Percentiles rank a stretch among this genome's conserved stretches.
Evolutionary conservation across 139 green algal genomes (phyloP).

Genomic region (Penium margaritaceum): DNA sequence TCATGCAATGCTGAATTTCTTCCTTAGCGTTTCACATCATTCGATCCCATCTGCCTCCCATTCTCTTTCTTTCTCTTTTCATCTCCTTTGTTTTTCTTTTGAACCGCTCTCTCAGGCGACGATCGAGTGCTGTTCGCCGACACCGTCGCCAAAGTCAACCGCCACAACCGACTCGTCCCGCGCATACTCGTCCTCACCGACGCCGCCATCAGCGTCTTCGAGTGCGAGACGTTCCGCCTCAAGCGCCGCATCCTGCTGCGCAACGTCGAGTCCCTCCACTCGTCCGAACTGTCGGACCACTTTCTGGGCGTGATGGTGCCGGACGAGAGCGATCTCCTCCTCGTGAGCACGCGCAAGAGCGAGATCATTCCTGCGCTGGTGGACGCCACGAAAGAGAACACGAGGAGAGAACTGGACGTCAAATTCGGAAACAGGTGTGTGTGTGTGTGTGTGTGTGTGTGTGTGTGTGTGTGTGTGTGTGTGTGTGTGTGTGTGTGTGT

Average conservation of each 20-base stretch:
- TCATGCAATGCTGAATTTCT: no score
- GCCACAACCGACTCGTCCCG: constrained; percentile 9
- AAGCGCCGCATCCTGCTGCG: constrained; percentile 26
- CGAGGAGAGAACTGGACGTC: neutral
- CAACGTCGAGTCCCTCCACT: constrained; percentile 6
- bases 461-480: no score
- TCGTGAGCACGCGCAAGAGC: constrained; percentile 35
- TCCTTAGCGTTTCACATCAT: no score
- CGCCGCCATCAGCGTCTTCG: constrained; percentile 20
- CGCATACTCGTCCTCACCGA: constrained; percentile 31
- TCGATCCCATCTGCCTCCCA: no score
- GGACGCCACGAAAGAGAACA: constrained; percentile 29
- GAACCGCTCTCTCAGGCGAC: no score
- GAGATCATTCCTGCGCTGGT: constrained; percentile 35
- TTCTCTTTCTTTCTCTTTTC: no score
- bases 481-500: no score
- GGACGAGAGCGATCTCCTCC: constrained; percentile 29
- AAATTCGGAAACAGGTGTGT: constrained; percentile 31
- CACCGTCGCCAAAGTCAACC: constrained; percentile 32
- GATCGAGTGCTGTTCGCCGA: constrained; percentile 29
- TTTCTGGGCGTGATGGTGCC: constrained; percentile 31
- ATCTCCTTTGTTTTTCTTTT: no score
- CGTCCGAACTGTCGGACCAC: constrained; percentile 31
- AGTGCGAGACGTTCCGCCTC: constrained; percentile 19
- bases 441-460: neutral